phyloP scores from a whole-genome alignment of 306 rosid genomes.

The Dalbergia cultrata region DNA sequence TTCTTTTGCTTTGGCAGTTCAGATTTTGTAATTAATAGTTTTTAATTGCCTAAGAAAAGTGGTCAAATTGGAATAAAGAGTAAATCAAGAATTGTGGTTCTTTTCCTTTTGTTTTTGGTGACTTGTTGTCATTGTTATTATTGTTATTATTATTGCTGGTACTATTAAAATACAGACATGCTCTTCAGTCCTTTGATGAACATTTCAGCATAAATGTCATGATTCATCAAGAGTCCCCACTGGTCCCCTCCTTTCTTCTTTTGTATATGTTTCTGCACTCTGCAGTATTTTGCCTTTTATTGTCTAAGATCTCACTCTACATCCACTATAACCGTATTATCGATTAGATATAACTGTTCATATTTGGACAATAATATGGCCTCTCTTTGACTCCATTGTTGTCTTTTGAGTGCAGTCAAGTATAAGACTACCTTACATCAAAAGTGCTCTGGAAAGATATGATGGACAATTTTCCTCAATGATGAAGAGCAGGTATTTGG shows the following conservation, averaged over 20 bases:
- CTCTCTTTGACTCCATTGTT: slow-evolving; percentile 41
- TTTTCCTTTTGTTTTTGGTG: not conserved
- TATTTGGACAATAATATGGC: slow-evolving; percentile 30
- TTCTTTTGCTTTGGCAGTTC: not conserved
- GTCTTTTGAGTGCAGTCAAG: slow-evolving; percentile 76
- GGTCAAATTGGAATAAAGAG: slow-evolving; percentile 16
- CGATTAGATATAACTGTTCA: slow-evolving; percentile 19
- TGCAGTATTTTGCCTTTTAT: slow-evolving; percentile 8
- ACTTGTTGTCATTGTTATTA: not conserved
- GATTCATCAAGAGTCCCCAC: not conserved
- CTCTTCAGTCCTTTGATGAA: slow-evolving; percentile 34
- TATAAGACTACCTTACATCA: slow-evolving; percentile 86
- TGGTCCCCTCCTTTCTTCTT: not conserved
- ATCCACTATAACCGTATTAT: slow-evolving; percentile 12
- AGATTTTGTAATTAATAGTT: slow-evolving; percentile 9
- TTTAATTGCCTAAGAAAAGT: slow-evolving; percentile 3
- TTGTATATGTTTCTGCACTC: not conserved
- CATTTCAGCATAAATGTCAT: slow-evolving; percentile 9
- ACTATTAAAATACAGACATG: slow-evolving; percentile 1
- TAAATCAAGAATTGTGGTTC: slow-evolving; percentile 21
- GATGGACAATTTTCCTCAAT: slow-evolving; percentile 80
- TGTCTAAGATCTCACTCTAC: slow-evolving; percentile 15
- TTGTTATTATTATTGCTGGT: not conserved
- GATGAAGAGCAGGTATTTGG: slow-evolving; percentile 73
- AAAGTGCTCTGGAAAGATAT: slow-evolving; percentile 69